Base-by-base conservation (phyloP, 1,284 basidiomycete species). In the Ceratobasidium sp. region DNA sequence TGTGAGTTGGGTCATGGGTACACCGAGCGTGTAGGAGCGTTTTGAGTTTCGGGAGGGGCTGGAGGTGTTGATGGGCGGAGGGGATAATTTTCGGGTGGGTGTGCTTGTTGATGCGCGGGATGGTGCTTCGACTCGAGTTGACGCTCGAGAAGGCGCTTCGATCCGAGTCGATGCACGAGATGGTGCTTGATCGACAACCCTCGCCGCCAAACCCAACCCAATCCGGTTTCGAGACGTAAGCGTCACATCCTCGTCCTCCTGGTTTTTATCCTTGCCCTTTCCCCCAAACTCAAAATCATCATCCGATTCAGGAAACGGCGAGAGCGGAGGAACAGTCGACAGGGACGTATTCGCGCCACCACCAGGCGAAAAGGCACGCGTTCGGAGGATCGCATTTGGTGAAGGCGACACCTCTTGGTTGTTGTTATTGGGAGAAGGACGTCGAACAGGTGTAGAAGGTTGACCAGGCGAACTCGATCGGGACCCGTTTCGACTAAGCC, bases 281-380 rank as follows among this genome's bases (percentile, higher is more conserved):
- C 2, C 51, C 12, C 56, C 58, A 76, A 76, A 53, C 39, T 63
- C 73, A 20, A 64, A 64, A 12, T 76, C 73, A 33, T 58, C 63
- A 40, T 76, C 73, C n/a, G 73, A 76, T 12, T 76, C 73, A n/a
- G 73, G 73, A 44, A 76, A 76, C 0, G 73, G 73, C 40, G 73
- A 76, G 20, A 76, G 63, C 61, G 73, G 67, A 20, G 73, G 73
- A 44, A 76, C 51, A 51, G 73, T 76, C 44, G 73, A 76, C 20
- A 76, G 9, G 3, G 61, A 66, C 46, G 46, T 67, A 9, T 61
- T 33, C 33, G 33, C 33, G n/a, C n/a, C n/a, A n/a, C n/a, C 60
- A 33, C 73, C 73, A 15, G 73, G 73, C 18, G 73, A 76, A 9
- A 51, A 49, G n/a, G 60, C 33, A 15, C 67, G 67, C 13, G 67